Evolutionary conservation across 441 rosid species (phyloP), one percentile per base, ranked within the genome.

Genomic region (Bocquillonia castaneifolia): DNA sequence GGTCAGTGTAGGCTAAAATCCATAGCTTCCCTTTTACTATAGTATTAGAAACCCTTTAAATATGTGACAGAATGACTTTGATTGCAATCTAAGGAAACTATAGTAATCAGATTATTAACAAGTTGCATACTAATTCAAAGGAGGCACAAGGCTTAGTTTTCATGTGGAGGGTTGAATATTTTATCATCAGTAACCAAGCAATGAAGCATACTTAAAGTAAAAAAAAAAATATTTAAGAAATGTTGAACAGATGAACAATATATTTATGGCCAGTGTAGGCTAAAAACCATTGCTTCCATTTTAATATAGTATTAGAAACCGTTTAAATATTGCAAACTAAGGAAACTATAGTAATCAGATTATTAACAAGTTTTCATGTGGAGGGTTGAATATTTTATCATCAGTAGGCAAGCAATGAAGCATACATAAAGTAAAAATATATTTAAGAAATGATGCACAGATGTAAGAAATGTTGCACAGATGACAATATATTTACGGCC

Each of bases 391-490:
- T 44, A 44, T 3, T 44, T 44, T 15, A 44, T 44, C 48, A 44
- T 1, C 42, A 1, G 10, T 48, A 8, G 20, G 23, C 25, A n/a
- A 18, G 52, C 52, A 48, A 47, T n/a, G n/a, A n/a, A n/a, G n/a
- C n/a, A n/a, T n/a, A n/a, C n/a, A n/a, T n/a, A n/a, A n/a, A 68
- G 63, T 61, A 62, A 47, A 42, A 60, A 55, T 36, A 57, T 22
- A 2, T n/a, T n/a, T n/a, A n/a, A n/a, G 59, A 40, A 66, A 74
- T 64, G 62, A 40, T 56, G 62, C 48, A 59, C 23, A 48, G 5
- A 59, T 14, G 45, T 70, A 53, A 73, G 78, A 74, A 57, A 67
- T 10, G 10, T 59, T 17, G 57, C 42, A 26, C 3, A 12, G 25
- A 68, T 17, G 48, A 23, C 9, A 20, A 25, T 10, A 36, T 10